Percentiles rank a stretch among this genome's conserved stretches.
Conservation (phyloP, 371 early-diverging fungal genomes). For the Saksenaea vasiformis region DNA sequence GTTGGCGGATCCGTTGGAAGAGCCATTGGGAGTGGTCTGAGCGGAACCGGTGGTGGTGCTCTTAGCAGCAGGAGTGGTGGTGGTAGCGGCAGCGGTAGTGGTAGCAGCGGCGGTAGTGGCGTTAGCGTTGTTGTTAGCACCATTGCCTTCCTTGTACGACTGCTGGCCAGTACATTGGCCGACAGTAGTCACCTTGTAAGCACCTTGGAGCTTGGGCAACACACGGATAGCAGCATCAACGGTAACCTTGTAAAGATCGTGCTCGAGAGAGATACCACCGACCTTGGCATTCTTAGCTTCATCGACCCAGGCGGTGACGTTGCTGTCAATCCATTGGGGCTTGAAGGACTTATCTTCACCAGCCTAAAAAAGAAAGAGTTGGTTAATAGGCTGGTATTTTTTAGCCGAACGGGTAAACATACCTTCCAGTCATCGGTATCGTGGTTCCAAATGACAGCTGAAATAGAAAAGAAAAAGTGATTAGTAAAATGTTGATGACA, state of each 20-base stretch:
- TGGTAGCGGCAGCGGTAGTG: conserved; percentile 20
- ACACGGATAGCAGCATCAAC: conserved; percentile 65
- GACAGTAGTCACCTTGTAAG: conserved; percentile 46
- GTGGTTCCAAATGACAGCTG: conserved; percentile 54
- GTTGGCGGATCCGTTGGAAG: neutral
- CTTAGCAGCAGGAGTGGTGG: conserved; percentile 4
- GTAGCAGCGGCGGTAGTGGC: conserved; percentile 15
- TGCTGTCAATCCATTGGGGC: conserved; percentile 43
- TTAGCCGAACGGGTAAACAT: conserved; percentile 4
- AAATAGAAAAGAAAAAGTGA: neutral
- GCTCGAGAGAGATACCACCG: conserved; percentile 60
- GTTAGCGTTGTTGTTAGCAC: conserved; percentile 12
- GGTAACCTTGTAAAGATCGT: conserved; percentile 53
- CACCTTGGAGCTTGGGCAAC: conserved; percentile 49
- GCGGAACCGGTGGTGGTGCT: conserved; percentile 6
- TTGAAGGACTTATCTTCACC: conserved; percentile 35
- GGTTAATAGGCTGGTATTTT: neutral
- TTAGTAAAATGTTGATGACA: neutral
- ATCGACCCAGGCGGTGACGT: conserved; percentile 51
- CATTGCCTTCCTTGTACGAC: conserved; percentile 41
- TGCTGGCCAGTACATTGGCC: conserved; percentile 40
- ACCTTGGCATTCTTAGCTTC: conserved; percentile 40
- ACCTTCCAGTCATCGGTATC: conserved; percentile 52
- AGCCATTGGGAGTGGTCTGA: neutral
- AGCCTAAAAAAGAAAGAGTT: conserved; percentile 13